phyloP scores from a whole-genome alignment of 495 filamentous ascomycete genomes.

The Choiromyces venosus region DNA sequence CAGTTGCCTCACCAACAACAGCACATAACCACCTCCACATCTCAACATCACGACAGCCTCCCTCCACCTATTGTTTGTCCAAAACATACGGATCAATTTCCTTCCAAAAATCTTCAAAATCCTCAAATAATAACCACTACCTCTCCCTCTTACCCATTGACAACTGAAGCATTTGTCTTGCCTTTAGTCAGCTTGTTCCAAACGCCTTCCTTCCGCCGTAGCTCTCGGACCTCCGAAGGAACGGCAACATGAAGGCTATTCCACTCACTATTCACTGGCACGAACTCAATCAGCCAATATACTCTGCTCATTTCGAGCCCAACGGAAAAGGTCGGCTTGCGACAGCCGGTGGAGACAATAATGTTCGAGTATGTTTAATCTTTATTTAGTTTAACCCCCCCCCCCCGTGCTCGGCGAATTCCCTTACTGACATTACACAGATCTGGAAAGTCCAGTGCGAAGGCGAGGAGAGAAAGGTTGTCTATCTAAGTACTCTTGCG shows the following conservation, averaged over 20 bases:
- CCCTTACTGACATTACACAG: slow-evolving; percentile 46
- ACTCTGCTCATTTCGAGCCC: slow-evolving; percentile 91
- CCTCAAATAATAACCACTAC: background rate
- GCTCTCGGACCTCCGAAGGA: slow-evolving; percentile 20
- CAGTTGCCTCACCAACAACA: slow-evolving; percentile 3
- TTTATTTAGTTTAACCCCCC: slow-evolving; percentile 8
- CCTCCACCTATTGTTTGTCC: background rate
- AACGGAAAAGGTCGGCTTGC: slow-evolving; percentile 88
- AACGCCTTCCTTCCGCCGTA: slow-evolving; percentile 23
- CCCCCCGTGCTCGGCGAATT: slow-evolving; percentile 3
- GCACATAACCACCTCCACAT: background rate
- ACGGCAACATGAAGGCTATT: slow-evolving; percentile 51
- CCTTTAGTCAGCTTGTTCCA: slow-evolving; percentile 13
- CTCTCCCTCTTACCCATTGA: background rate
- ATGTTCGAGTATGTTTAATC: slow-evolving; percentile 70
- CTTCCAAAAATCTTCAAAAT: background rate
- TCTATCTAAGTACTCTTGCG: slow-evolving; percentile 80
- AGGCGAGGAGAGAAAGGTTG: slow-evolving; percentile 80
- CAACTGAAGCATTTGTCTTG: background rate
- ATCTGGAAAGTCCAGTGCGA: slow-evolving; percentile 83
- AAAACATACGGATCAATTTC: background rate
- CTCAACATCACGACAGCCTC: background rate
- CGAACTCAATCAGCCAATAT: slow-evolving; percentile 88
- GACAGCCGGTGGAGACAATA: slow-evolving; percentile 93
- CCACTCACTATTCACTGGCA: slow-evolving; percentile 95